Conservation (phyloP, 257 asterid genomes). For the Cordia subcordata region DNA sequence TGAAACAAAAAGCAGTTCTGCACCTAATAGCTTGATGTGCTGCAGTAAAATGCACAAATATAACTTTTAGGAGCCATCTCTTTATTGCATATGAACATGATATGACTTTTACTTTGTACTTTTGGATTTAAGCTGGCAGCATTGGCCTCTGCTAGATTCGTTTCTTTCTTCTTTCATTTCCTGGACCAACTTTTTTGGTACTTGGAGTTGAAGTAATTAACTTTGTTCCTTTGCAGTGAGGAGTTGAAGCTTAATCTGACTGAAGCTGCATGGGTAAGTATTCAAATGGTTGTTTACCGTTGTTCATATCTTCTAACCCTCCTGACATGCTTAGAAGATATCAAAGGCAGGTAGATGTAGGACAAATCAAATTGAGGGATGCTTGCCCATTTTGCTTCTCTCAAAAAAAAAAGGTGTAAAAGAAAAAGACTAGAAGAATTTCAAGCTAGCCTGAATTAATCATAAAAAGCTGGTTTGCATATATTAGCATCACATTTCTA, state of each 20-base stretch:
- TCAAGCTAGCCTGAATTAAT: neutral
- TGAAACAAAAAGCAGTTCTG: too few species aligned
- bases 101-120: too few species aligned
- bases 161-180: neutral
- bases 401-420: neutral
- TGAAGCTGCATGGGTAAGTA: slow-evolving; percentile 95
- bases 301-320: neutral
- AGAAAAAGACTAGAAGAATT: neutral
- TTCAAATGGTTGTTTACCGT: slow-evolving; percentile 10
- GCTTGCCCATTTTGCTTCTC: neutral
- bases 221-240: slow-evolving; percentile 50
- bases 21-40: too few species aligned
- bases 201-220: neutral
- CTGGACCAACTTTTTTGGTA: neutral
- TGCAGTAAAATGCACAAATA: too few species aligned
- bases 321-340: neutral
- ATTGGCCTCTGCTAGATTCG: too few species aligned
- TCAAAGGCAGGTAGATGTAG: neutral
- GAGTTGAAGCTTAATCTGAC: slow-evolving; percentile 87
- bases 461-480: too few species aligned
- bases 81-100: too few species aligned
- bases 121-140: too few species aligned
- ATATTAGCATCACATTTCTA: too few species aligned
- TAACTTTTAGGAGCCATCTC: too few species aligned
- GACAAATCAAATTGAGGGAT: neutral